Evolutionary conservation across 2,329 filamentous ascomycete genomes (phyloP).

Genomic region (Fusarium staphyleae): DNA sequence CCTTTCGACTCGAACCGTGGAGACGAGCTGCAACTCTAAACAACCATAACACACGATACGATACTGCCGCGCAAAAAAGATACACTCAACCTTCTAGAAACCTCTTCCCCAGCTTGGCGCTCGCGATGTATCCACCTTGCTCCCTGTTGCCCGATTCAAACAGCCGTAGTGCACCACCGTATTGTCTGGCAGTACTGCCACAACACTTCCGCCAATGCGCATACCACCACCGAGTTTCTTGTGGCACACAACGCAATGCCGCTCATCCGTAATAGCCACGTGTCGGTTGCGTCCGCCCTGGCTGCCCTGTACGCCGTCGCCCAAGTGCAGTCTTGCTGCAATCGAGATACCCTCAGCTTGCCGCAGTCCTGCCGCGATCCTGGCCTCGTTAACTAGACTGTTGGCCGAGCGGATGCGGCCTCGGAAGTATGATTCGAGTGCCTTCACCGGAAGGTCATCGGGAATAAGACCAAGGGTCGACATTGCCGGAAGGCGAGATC

Average conservation of each 20-base stretch:
- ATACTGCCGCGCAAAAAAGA: conserved; percentile 17
- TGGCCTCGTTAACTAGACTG: conserved; percentile 78
- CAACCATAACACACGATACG: conserved; percentile 11
- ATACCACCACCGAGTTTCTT: conserved; percentile 88
- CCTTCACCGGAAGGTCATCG: conserved; percentile 74
- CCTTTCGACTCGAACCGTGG: conserved; percentile 5
- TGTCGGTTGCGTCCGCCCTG: conserved; percentile 65
- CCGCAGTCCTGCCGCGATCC: conserved; percentile 77
- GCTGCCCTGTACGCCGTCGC: conserved; percentile 64
- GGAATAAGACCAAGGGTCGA: conserved; percentile 89
- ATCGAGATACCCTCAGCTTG: conserved; percentile 81
- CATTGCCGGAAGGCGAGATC: conserved; percentile 85
- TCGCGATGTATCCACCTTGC: conserved; percentile 45
- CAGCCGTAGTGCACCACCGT: conserved; percentile 84
- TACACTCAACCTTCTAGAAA: conserved; percentile 40
- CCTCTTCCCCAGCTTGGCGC: conserved; percentile 49
- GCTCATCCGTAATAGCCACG: conserved; percentile 85
- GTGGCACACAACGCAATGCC: conserved; percentile 90
- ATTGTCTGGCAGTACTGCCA: conserved; percentile 87
- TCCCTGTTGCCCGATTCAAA: conserved; percentile 59
- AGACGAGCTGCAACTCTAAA: not conserved
- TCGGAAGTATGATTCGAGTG: conserved; percentile 89
- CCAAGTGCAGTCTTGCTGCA: conserved; percentile 76
- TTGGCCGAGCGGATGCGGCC: conserved; percentile 89
- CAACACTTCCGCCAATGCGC: conserved; percentile 87